Evolutionary conservation across 2,329 filamentous ascomycete genomes (phyloP).

Genomic region (Trichoderma sp.): DNA sequence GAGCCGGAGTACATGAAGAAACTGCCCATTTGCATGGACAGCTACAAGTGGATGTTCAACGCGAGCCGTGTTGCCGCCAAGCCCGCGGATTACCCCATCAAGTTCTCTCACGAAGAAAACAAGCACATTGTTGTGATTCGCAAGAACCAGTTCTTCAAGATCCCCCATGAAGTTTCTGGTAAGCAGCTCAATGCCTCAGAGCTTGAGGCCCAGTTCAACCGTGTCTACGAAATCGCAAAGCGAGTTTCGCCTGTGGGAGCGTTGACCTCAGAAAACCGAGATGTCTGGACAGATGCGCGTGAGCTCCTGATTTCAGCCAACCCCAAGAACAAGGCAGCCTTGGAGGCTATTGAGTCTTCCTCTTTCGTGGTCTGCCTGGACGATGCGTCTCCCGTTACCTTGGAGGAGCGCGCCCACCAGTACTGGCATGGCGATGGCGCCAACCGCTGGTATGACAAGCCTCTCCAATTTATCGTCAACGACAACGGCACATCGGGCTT

Average conservation of each 20-base stretch:
- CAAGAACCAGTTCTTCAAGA: conserved; percentile 98
- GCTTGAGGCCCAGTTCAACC: conserved; percentile 85
- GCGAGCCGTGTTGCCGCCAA: conserved; percentile 80
- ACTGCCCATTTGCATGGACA: conserved; percentile 96
- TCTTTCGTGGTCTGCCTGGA: conserved; percentile 94
- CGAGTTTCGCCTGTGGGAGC: conserved; percentile 74
- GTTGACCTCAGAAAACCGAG: conserved; percentile 89
- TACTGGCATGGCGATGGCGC: conserved; percentile 98
- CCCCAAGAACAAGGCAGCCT: conserved; percentile 72
- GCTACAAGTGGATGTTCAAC: conserved; percentile 99
- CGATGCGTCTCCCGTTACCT: conserved; percentile 84
- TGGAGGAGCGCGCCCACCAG: conserved; percentile 91
- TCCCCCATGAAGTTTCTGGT: conserved; percentile 77
- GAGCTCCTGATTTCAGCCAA: conserved; percentile 74
- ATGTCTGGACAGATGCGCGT: conserved; percentile 86
- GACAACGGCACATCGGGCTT: conserved; percentile 98
- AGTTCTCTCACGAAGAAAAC: conserved; percentile 73
- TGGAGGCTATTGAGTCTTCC: conserved; percentile 82
- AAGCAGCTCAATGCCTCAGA: conserved; percentile 86
- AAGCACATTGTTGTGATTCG: conserved; percentile 87
- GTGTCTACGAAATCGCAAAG: conserved; percentile 76
- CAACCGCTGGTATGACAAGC: conserved; percentile 99
- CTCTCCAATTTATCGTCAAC: conserved; percentile 95
- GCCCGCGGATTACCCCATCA: conserved; percentile 79
- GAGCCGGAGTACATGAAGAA: conserved; percentile 99